Base-by-base conservation (phyloP, 306 rosid species). In the Vigna nakashimae region DNA sequence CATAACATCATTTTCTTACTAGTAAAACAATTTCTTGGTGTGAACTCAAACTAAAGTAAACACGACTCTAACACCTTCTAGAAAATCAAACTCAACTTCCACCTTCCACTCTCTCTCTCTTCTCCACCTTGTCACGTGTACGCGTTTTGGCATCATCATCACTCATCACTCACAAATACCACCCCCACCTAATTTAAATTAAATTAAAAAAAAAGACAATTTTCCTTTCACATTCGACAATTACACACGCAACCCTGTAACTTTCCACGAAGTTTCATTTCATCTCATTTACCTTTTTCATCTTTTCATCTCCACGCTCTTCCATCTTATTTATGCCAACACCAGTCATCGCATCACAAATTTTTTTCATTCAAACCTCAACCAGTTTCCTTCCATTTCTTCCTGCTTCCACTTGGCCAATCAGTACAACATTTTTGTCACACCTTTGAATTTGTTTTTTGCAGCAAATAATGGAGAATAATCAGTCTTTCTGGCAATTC, bases 401-500 rank as follows among this genome's bases (percentile, higher is more conserved):
- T 28, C 58, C 36, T 17, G 5, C 16, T 77, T 67, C 52, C 50
- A 0, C 6, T 65, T 59, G 15, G 2, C 51, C 40, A 64, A 52
- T 16, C 2, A 8, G 2, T 45, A 8, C 26, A 55, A 73, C 69
- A 64, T 72, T 52, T 64, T 34, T 22, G 46, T 45, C 30, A 17
- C 73, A 14, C 26, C 4, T 63, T 79, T 36, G 1, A 50, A 60
- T 34, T 49, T 22, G 3, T 66, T 62, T 34, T 28, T 60, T 48
- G 13, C 17, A 4, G 15, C 17, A 73, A 38, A 40, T 56, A 26
- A 82, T 76, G 86, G 83, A 82, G 80, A 82, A 73, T 70, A 82
- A 63, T 15, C 76, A 91, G 7, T 87, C 93, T 0, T 95, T 96
- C 64, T 89, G 92, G 89, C 98, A 96, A 51, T 96, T 96, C 88